phyloP scores from a whole-genome alignment of 257 asterid species.

The Solanum arcanum region DNA sequence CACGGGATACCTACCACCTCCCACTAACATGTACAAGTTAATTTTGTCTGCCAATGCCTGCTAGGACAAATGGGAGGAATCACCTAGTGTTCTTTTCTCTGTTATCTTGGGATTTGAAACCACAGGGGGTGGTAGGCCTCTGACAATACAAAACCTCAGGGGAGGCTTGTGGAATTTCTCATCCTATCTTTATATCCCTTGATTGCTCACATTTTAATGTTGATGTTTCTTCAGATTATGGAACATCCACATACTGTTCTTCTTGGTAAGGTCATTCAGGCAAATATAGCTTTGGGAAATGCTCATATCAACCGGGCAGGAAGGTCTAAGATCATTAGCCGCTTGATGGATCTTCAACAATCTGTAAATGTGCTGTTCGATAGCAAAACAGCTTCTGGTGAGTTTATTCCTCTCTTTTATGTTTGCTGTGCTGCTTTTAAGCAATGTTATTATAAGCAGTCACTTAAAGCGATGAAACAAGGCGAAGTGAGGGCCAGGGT shows the following conservation, averaged over 20 bases:
- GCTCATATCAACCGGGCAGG: conserved; percentile 46
- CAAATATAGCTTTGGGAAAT: conserved; percentile 66
- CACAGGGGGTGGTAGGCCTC: not conserved
- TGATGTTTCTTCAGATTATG: conserved; percentile 50
- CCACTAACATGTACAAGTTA: not conserved
- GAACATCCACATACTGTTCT: conserved; percentile 83
- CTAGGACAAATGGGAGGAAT: not conserved
- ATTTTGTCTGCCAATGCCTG: not conserved
- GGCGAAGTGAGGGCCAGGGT: not conserved
- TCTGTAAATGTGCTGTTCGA: conserved; percentile 66
- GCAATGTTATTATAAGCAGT: not conserved
- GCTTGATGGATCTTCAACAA: conserved; percentile 93
- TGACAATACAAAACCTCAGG: not conserved
- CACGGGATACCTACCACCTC: not conserved
- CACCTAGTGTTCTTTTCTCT: not conserved
- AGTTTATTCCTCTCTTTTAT: conserved; percentile 18
- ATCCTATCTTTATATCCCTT: not conserved
- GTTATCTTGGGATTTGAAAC: not conserved
- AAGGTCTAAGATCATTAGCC: conserved; percentile 40
- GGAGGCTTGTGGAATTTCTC: not conserved
- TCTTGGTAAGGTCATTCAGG: conserved; percentile 69
- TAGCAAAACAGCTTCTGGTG: conserved; percentile 69
- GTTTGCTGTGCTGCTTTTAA: conserved; percentile 4
- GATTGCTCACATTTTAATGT: not conserved
- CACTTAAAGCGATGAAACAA: not conserved